Evolutionary conservation across 139 green algal genomes (phyloP).

Genomic region (Chlamydomonas asymmetrica): DNA sequence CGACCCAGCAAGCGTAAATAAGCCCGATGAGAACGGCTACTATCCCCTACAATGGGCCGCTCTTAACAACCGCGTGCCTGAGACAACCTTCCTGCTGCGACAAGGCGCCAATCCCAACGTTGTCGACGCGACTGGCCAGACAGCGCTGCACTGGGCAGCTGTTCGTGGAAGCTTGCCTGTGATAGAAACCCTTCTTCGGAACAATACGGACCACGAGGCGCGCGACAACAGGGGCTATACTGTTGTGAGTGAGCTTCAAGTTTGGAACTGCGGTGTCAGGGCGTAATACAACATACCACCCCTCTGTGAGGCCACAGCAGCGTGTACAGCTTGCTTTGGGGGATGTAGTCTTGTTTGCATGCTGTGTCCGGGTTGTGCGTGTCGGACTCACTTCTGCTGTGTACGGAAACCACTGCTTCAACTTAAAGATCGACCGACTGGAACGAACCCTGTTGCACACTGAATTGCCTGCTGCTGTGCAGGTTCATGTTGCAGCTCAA

Average conservation of each 20-base stretch:
- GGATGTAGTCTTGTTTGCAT: not conserved
- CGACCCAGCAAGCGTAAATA: slow-evolving; percentile 51
- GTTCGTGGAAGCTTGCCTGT: slow-evolving; percentile 77
- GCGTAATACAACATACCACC: too few relatives aligned
- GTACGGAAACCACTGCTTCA: too few relatives aligned
- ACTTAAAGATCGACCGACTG: not conserved
- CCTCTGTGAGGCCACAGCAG: too few relatives aligned
- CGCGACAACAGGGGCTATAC: slow-evolving; percentile 81
- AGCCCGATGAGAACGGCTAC: slow-evolving; percentile 70
- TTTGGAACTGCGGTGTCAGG: too few relatives aligned
- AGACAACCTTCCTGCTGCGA: slow-evolving; percentile 73
- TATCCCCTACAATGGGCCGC: slow-evolving; percentile 83
- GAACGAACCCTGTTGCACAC: not conserved
- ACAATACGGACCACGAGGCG: slow-evolving; percentile 51
- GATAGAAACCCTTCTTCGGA: slow-evolving; percentile 75
- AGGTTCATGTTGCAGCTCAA: slow-evolving; percentile 94
- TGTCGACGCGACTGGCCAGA: slow-evolving; percentile 79
- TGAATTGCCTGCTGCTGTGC: not conserved
- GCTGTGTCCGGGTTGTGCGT: not conserved
- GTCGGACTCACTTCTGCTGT: too few relatives aligned
- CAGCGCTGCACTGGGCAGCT: slow-evolving; percentile 83
- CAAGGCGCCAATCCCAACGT: slow-evolving; percentile 64
- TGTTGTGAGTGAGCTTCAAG: too few relatives aligned
- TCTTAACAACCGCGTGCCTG: slow-evolving; percentile 87
- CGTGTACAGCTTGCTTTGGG: slow-evolving; percentile 6